These are phyloP conservation scores for Scutellaria minor DNA, from an alignment of 257 asterid genomes.

Conservation along the genomic window DNA sequence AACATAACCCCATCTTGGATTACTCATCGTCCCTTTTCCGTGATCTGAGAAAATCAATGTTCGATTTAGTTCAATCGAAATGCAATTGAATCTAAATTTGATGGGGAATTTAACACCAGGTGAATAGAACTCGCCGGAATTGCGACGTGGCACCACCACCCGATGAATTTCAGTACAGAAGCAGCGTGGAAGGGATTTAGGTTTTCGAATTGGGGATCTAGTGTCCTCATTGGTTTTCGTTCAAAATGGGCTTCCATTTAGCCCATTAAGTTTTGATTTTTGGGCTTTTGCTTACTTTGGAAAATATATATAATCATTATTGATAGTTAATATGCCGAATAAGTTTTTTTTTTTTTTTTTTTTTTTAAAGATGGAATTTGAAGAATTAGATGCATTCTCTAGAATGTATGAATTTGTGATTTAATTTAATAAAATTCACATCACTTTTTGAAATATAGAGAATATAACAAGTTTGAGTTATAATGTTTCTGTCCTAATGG, in stretches of 20 bases:
- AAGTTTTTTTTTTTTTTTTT: too few relatives aligned
- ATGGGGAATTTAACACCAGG: background rate
- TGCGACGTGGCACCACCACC: background rate
- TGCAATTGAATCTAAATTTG: background rate
- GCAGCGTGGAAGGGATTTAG: background rate
- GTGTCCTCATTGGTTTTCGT: too few relatives aligned
- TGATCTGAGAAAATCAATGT: background rate
- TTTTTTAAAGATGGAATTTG: too few relatives aligned
- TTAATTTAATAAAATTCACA: too few relatives aligned
- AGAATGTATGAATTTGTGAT: too few relatives aligned
- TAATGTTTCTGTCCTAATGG: too few relatives aligned
- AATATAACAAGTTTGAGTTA: too few relatives aligned
- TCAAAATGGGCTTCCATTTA: too few relatives aligned
- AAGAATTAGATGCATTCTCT: too few relatives aligned
- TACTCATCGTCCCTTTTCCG: slow-evolving; percentile 42
- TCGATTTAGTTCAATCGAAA: background rate
- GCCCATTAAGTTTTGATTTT: background rate
- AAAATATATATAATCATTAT: background rate
- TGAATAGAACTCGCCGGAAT: background rate
- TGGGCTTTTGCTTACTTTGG: background rate
- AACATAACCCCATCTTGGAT: slow-evolving; percentile 81
- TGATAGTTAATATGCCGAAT: too few relatives aligned
- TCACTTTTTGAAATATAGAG: too few relatives aligned
- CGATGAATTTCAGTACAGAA: background rate
- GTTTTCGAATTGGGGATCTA: too few relatives aligned